Percentiles rank a stretch among this genome's conserved stretches.
Conservation (phyloP, 1,139 yeast species). For the Lodderomyces theae region DNA sequence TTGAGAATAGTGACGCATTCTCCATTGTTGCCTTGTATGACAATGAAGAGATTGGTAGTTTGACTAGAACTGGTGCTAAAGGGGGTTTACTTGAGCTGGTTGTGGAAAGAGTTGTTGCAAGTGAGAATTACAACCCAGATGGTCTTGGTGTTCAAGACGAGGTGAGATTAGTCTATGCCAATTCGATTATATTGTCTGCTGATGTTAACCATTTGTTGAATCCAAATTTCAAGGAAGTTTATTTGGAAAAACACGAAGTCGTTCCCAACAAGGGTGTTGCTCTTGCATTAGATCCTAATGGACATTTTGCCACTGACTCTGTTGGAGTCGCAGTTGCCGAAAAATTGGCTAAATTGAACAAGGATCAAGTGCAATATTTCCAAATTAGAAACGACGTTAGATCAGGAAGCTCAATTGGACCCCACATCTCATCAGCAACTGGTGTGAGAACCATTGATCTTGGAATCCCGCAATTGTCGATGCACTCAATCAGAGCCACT, state of each 20-base stretch:
- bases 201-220: constrained; percentile 48
- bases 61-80: constrained; percentile 41
- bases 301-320: constrained; percentile 44
- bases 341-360: constrained; percentile 29
- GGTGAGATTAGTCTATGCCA: constrained; percentile 29
- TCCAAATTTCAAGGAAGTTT: constrained; percentile 40
- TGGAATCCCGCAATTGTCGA: constrained; percentile 45
- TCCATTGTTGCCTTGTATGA: constrained; percentile 40
- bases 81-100: constrained; percentile 38
- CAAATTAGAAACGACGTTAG: constrained; percentile 45
- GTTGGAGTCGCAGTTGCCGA: constrained; percentile 34
- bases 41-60: constrained; percentile 46
- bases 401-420: constrained; percentile 49
- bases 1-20: constrained; percentile 25
- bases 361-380: constrained; percentile 35
- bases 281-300: constrained; percentile 40
- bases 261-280: constrained; percentile 43
- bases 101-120: constrained; percentile 32
- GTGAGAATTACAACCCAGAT: constrained; percentile 19
- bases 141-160: constrained; percentile 23
- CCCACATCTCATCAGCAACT: constrained; percentile 34
- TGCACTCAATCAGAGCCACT: constrained; percentile 46
- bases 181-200: constrained; percentile 40
- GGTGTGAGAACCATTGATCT: constrained; percentile 48
- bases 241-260: constrained; percentile 40